Base-by-base conservation (phyloP, 2,329 filamentous ascomycete species). In the Aspergillus hiratsukae region DNA sequence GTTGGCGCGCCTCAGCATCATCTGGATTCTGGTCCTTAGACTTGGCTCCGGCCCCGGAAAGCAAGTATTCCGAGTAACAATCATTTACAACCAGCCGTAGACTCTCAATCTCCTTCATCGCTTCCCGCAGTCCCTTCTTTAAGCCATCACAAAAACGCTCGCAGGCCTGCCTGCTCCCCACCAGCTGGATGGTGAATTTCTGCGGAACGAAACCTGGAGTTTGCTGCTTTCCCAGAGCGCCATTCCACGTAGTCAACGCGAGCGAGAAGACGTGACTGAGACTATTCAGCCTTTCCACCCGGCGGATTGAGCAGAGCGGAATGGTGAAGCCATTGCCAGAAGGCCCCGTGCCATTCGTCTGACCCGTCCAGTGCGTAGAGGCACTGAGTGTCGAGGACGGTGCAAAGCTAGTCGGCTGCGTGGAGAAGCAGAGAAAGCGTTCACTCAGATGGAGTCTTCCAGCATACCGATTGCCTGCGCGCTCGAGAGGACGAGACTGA, bases 61-160 rank as follows among this genome's bases (percentile, higher is more conserved):
- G 82, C 53, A 89, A 78, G 70, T 93, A 92, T 75, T 96, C 91
- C 0, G 93, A 97, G 74, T 97, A 97, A 78, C 91, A 96, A 67
- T 94, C 88, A 23, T 82, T 78, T 3, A 91, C 85, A 10, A 97
- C 89, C 59, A 83, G 83, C 61, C 91, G 89, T 69, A 97, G 82
- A 72, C 88, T 93, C 53, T 88, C 88, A 3, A 97, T 90, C 62
- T 91, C 92, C 59, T 90, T 91, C 67, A 97, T 91, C 14, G 88
- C 91, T 56, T 91, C 87, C 60, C 93, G 83, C 51, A 99, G 78
- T 0, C 92, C 92, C 70, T 88, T 91, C 76, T 97, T 99, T 62
- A 99, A 80, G 5, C 89, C 91, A 76, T 99, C 94, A 72, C 94
- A 99, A 76, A 99, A 99, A 53, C 91, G 83, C 75, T 99, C 94